These are phyloP conservation scores for Sporisorium reilianum DNA, from an alignment of 1,284 basidiomycete species.

Conservation along the genomic window DNA sequence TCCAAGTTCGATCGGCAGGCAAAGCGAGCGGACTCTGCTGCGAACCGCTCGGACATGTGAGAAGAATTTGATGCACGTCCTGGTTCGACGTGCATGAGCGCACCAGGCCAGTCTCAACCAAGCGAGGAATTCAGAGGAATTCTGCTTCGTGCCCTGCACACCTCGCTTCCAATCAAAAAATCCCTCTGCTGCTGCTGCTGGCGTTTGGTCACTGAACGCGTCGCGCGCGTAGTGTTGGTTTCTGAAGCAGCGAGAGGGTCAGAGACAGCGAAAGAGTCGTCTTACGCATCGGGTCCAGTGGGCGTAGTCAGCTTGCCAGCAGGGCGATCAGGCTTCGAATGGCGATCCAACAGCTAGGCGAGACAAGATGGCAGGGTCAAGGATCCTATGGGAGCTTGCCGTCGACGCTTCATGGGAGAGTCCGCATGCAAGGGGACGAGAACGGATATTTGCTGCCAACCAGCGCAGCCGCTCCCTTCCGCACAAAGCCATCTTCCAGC, in stretches of 20 bases:
- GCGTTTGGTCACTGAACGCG: not conserved
- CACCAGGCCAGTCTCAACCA: slow-evolving; percentile 19
- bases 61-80: slow-evolving; percentile 34
- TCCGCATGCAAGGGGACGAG: slow-evolving; percentile 37
- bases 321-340: not conserved
- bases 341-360: not conserved
- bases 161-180: no score
- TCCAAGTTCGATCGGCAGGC: not conserved
- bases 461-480: not conserved
- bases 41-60: slow-evolving; percentile 40
- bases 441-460: not conserved
- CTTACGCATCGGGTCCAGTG: not conserved
- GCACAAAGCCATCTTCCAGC: not conserved
- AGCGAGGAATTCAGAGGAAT: not conserved
- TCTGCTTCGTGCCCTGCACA: not conserved
- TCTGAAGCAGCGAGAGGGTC: slow-evolving; percentile 4
- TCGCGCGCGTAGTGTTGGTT: slow-evolving; percentile 23
- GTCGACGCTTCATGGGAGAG: not conserved
- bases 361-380: slow-evolving; percentile 1
- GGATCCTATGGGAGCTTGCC: not conserved
- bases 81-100: slow-evolving; percentile 21
- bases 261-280: not conserved
- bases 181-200: no score
- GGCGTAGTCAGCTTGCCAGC: slow-evolving; percentile 6
- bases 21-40: no score